Conservation (phyloP, 2,329 filamentous ascomycete species). For the Gyromitra esculenta region DNA sequence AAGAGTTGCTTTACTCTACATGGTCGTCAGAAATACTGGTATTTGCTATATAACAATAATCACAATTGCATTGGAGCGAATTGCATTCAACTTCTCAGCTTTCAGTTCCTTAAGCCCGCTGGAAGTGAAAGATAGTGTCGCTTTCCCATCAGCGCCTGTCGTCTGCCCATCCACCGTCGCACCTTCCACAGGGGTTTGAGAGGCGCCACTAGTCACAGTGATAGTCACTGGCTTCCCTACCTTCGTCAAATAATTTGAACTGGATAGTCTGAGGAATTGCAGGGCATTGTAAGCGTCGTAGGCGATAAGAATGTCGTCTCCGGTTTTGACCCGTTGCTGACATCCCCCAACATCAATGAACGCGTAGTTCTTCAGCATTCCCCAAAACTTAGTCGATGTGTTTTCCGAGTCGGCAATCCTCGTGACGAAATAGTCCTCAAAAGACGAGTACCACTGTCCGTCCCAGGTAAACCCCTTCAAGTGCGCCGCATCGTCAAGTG, state of each 20-base stretch:
- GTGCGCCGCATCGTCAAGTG: conserved; percentile 51
- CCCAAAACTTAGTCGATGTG: conserved; percentile 51
- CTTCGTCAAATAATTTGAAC: background rate
- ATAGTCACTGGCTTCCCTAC: background rate
- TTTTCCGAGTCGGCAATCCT: conserved; percentile 31
- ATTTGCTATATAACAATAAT: conserved; percentile 5
- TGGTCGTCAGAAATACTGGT: background rate
- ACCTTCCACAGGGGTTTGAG: background rate
- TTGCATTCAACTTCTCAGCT: background rate
- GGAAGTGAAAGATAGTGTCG: background rate
- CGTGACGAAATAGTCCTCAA: conserved; percentile 55
- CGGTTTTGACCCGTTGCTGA: conserved; percentile 17
- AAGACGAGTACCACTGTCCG: conserved; percentile 42
- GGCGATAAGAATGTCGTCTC: conserved; percentile 19
- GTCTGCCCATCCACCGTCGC: background rate
- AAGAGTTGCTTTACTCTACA: background rate
- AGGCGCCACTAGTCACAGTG: background rate
- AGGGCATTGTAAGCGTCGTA: background rate
- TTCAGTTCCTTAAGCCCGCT: conserved; percentile 14
- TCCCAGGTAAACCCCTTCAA: conserved; percentile 51
- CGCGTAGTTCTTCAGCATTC: conserved; percentile 35
- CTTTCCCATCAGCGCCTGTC: conserved; percentile 17
- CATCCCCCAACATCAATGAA: conserved; percentile 20
- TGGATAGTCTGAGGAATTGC: background rate
- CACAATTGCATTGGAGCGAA: conserved; percentile 24